Conservation (phyloP, 306 rosid species). For the Neltuma alba region DNA sequence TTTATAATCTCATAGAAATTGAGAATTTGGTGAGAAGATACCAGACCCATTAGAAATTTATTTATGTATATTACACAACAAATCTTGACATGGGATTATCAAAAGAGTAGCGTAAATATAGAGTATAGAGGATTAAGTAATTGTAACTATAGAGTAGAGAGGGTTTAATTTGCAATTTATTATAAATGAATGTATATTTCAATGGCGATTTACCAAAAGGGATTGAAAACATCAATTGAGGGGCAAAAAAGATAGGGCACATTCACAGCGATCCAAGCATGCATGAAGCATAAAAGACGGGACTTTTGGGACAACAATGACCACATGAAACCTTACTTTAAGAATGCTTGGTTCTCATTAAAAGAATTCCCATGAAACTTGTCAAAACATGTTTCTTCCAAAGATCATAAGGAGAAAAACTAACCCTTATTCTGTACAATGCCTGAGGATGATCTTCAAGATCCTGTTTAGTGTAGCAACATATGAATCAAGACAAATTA, state of each 20-base stretch:
- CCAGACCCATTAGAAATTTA: neutral
- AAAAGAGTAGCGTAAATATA: too few species aligned
- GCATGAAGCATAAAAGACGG: conserved; percentile 28
- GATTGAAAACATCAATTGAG: neutral
- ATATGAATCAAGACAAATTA: neutral
- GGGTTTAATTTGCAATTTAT: too few species aligned
- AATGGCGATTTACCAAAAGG: neutral
- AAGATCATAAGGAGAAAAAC: neutral
- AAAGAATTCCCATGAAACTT: conserved; percentile 45
- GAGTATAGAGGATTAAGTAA: too few species aligned
- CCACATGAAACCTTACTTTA: conserved; percentile 55
- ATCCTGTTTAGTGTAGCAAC: neutral
- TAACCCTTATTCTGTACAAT: neutral
- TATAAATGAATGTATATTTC: too few species aligned
- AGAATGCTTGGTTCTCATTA: conserved; percentile 48
- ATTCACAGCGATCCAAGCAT: neutral
- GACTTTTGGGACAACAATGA: conserved; percentile 43
- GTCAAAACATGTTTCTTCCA: conserved; percentile 45
- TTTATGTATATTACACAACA: neutral
- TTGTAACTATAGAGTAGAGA: too few species aligned
- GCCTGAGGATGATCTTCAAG: conserved; percentile 13
- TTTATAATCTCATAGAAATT: neutral
- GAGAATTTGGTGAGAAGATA: too few species aligned
- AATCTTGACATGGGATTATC: neutral
- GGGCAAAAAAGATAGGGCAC: conserved; percentile 10